Conservation (phyloP, 1,284 basidiomycete genomes). For the Puccinia horiana region DNA sequence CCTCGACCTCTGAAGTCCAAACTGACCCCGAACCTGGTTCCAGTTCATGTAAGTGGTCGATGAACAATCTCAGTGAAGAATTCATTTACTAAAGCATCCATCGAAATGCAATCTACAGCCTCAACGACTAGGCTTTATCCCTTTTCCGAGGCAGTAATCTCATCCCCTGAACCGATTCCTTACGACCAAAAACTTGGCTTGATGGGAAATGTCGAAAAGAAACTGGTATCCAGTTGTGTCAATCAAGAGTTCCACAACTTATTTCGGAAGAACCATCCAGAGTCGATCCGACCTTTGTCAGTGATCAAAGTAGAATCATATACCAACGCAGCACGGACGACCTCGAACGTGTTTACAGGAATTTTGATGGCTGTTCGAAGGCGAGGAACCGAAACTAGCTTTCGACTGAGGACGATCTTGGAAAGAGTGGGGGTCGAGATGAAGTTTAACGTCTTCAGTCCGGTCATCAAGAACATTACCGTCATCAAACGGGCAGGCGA, state of each 20-base stretch:
- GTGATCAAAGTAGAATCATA: constrained; percentile 35
- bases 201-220: constrained; percentile 39
- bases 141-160: constrained; percentile 25
- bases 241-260: constrained; percentile 31
- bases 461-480: constrained; percentile 43
- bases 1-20: background rate
- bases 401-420: constrained; percentile 22
- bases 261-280: constrained; percentile 39
- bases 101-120: background rate
- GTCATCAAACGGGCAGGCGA: constrained; percentile 34
- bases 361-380: constrained; percentile 29
- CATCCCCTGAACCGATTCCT: background rate
- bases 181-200: constrained; percentile 29
- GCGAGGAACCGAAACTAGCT: constrained; percentile 26
- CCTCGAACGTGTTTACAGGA: constrained; percentile 35
- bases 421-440: constrained; percentile 38
- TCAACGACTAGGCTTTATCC: constrained; percentile 22
- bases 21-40: background rate
- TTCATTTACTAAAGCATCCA: background rate
- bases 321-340: constrained; percentile 3
- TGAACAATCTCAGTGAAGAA: background rate
- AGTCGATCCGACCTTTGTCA: constrained; percentile 29
- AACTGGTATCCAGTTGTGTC: constrained; percentile 17
- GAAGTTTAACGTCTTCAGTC: constrained; percentile 38
- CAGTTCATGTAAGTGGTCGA: background rate